A percentile compares a stretch with the other conserved stretches of the same genome.
phyloP scores from a whole-genome alignment of 2,329 filamentous ascomycete genomes.

The Neonectria punicea region DNA sequence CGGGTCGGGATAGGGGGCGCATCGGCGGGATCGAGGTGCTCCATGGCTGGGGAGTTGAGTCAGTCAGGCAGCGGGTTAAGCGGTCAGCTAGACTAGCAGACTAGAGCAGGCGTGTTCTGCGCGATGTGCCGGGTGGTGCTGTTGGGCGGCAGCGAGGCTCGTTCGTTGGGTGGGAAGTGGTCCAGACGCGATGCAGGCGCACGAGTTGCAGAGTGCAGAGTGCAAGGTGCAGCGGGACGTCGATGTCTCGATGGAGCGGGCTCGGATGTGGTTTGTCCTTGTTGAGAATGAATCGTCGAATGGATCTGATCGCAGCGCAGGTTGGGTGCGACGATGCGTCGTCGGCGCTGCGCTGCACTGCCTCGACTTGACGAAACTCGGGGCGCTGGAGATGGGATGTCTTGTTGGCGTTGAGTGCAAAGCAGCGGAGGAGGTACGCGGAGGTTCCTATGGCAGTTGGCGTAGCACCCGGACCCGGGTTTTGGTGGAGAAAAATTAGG shows the following conservation, averaged over 20 bases:
- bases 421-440: not conserved
- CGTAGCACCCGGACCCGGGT: not conserved
- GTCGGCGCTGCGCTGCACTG: not conserved
- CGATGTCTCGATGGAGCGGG: not conserved
- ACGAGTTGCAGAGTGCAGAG: not conserved
- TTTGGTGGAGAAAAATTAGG: not conserved
- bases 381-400: not conserved
- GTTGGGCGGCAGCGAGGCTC: no score
- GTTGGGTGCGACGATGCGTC: not conserved
- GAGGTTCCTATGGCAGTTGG: not conserved
- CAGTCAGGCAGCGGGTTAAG: not conserved
- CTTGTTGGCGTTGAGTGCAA: not conserved
- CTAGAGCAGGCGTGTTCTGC: not conserved
- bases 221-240: not conserved
- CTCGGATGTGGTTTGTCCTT: not conserved
- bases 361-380: not conserved
- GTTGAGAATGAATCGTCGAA: no score
- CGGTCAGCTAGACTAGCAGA: not conserved
- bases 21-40: constrained; percentile 42
- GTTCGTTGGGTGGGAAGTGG: not conserved
- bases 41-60: constrained; percentile 37
- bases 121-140: not conserved
- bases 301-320: not conserved
- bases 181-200: not conserved
- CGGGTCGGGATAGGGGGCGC: constrained; percentile 48